Conservation (phyloP, 139 green algal species). For the Yamagishiella unicocca region DNA sequence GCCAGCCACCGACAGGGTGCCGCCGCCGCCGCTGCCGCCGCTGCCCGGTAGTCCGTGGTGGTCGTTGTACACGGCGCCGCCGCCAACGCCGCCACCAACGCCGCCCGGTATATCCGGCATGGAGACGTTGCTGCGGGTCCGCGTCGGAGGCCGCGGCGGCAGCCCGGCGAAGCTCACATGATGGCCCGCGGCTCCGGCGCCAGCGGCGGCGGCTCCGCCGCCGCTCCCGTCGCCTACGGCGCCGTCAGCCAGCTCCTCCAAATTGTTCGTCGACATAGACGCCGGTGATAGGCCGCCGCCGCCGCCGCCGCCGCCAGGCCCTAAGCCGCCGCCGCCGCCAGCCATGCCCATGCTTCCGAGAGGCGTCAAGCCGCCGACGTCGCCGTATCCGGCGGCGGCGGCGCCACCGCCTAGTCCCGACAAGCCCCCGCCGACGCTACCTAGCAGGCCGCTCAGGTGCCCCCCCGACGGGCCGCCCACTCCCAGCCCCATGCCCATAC, state of each 20-base stretch:
- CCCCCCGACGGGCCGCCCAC: too few species aligned
- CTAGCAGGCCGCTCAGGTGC: too few species aligned
- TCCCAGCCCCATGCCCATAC: background rate
- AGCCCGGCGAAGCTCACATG: slow-evolving; percentile 34
- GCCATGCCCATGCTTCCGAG: background rate
- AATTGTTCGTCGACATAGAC: slow-evolving; percentile 2
- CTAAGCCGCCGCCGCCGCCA: background rate
- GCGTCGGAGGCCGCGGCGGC: slow-evolving; percentile 20
- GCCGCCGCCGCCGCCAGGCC: background rate
- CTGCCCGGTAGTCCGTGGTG: too few species aligned
- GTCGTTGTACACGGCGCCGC: too few species aligned
- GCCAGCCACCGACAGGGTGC: background rate
- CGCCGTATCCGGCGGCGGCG: slow-evolving; percentile 20
- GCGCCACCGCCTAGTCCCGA: background rate
- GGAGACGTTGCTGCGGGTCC: slow-evolving; percentile 35
- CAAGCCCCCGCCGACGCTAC: slow-evolving; percentile 24
- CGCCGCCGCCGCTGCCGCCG: background rate
- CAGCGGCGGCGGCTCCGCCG: background rate
- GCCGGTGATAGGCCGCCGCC: slow-evolving; percentile 23
- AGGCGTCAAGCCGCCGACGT: slow-evolving; percentile 21
- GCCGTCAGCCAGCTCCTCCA: slow-evolving; percentile 36
- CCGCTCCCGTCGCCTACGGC: slow-evolving; percentile 27
- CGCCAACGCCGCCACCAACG: background rate
- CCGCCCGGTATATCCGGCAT: slow-evolving; percentile 25
- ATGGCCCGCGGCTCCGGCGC: background rate